phyloP scores from a whole-genome alignment of 495 filamentous ascomycete genomes.

The Hypoxylon intermedium region DNA sequence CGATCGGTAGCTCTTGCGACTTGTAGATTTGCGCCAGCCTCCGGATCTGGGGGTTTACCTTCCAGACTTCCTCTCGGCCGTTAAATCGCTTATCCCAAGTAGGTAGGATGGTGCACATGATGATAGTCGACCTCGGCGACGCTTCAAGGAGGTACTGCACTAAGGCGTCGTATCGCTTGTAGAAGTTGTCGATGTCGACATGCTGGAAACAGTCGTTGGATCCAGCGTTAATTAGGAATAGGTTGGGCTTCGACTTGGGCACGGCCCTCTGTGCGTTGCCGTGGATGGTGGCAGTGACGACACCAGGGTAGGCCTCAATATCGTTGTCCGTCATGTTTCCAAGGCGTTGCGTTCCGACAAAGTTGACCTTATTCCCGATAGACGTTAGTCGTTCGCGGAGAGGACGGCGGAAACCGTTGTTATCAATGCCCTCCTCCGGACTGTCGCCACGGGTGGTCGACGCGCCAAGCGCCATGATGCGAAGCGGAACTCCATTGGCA shows the following conservation, averaged over 20 bases:
- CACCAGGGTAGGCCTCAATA: constrained; percentile 48
- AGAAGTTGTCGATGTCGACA: constrained; percentile 44
- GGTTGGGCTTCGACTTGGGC: constrained; percentile 39
- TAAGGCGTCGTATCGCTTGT: constrained; percentile 43
- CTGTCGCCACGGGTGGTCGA: constrained; percentile 47
- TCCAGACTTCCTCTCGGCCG: constrained; percentile 41
- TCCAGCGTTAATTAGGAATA: constrained; percentile 48
- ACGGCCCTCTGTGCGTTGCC: constrained; percentile 42
- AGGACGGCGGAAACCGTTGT: constrained; percentile 45
- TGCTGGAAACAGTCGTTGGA: constrained; percentile 49
- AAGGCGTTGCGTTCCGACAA: constrained; percentile 44
- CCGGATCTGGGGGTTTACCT: constrained; percentile 45
- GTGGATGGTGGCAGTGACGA: constrained; percentile 42
- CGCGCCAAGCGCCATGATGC: constrained; percentile 46
- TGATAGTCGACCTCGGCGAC: constrained; percentile 44
- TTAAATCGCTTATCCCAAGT: constrained; percentile 45
- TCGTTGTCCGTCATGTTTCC: constrained; percentile 50
- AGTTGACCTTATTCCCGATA: constrained; percentile 43
- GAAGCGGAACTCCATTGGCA: constrained; percentile 43
- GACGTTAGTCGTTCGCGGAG: constrained; percentile 38
- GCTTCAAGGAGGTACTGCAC: constrained; percentile 41
- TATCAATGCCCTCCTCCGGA: constrained; percentile 41
- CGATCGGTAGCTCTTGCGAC: constrained; percentile 37
- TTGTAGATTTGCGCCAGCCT: constrained; percentile 45
- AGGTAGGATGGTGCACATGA: constrained; percentile 45